phyloP scores from a whole-genome alignment of 2,329 filamentous ascomycete genomes.

The Aspergillus ibericus region DNA sequence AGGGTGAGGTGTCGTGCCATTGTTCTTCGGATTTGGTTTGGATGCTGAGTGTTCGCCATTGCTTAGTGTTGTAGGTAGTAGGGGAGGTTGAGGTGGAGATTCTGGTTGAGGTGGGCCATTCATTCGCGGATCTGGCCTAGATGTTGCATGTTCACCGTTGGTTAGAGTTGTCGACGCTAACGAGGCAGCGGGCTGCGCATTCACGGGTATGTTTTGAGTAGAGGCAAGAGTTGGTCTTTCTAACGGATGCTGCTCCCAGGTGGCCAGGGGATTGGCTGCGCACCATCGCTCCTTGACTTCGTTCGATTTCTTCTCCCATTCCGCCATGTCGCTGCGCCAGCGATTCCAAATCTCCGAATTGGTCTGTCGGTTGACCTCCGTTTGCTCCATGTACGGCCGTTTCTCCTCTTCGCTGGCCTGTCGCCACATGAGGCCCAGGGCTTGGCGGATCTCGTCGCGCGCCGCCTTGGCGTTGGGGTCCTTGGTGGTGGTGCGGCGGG shows the following conservation, averaged over 20 bases:
- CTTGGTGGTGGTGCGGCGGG: slow-evolving; percentile 63
- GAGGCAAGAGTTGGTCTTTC: neutral
- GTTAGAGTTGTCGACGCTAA: too few species aligned
- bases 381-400: slow-evolving; percentile 74
- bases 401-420: slow-evolving; percentile 69
- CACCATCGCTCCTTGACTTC: slow-evolving; percentile 45
- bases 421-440: slow-evolving; percentile 89
- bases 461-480: slow-evolving; percentile 67
- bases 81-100: too few species aligned
- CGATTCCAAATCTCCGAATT: slow-evolving; percentile 64
- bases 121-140: too few species aligned
- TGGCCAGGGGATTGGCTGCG: slow-evolving; percentile 37
- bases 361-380: slow-evolving; percentile 66
- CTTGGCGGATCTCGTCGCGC: slow-evolving; percentile 74
- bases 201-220: neutral
- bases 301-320: slow-evolving; percentile 44
- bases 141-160: too few species aligned
- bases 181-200: neutral
- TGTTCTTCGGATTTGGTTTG: too few species aligned
- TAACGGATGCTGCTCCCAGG: slow-evolving; percentile 20
- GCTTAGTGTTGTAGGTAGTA: too few species aligned
- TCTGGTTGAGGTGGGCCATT: too few species aligned
- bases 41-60: too few species aligned
- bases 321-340: slow-evolving; percentile 70
- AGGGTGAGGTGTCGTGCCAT: too few species aligned